Conservation (phyloP, 2,329 filamentous ascomycete genomes). For the Aspergillus amoenus region DNA sequence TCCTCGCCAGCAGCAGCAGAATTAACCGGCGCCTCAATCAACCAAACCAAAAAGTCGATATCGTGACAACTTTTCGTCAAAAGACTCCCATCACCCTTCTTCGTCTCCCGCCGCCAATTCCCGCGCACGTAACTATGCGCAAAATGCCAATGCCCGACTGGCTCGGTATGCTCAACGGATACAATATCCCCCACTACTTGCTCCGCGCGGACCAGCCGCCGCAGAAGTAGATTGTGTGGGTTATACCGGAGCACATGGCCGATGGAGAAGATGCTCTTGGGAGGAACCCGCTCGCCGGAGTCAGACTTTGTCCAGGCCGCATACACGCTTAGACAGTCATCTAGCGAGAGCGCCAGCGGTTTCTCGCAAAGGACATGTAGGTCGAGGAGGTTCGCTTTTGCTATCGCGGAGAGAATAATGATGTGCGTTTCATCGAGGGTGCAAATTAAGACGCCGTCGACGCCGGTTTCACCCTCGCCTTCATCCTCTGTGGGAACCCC, state of each 20-base stretch:
- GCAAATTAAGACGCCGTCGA: constrained; percentile 68
- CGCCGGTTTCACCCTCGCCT: constrained; percentile 40
- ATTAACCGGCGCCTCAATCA: constrained; percentile 55
- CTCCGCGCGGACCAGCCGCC: constrained; percentile 73
- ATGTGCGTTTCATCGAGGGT: constrained; percentile 88
- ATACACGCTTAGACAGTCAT: constrained; percentile 74
- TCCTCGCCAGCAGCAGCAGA: constrained; percentile 46
- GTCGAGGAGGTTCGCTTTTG: constrained; percentile 49
- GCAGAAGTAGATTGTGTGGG: constrained; percentile 84
- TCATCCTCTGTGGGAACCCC: not conserved
- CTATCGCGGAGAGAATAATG: constrained; percentile 73
- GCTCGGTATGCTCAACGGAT: constrained; percentile 87
- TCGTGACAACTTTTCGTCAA: constrained; percentile 97
- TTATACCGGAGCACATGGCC: constrained; percentile 93
- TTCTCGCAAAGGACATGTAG: constrained; percentile 96
- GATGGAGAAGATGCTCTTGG: constrained; percentile 71
- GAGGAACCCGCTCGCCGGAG: not conserved
- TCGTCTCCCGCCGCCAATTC: constrained; percentile 82
- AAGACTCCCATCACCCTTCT: constrained; percentile 72
- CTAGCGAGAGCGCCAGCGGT: constrained; percentile 76
- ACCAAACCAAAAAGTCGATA: constrained; percentile 88
- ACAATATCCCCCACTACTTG: constrained; percentile 78
- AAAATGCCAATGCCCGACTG: constrained; percentile 96
- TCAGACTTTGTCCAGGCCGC: constrained; percentile 27
- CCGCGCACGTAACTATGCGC: constrained; percentile 85